Conservation (phyloP, 1,139 yeast genomes). For the Hemisphaericaspora xylofermentans region DNA sequence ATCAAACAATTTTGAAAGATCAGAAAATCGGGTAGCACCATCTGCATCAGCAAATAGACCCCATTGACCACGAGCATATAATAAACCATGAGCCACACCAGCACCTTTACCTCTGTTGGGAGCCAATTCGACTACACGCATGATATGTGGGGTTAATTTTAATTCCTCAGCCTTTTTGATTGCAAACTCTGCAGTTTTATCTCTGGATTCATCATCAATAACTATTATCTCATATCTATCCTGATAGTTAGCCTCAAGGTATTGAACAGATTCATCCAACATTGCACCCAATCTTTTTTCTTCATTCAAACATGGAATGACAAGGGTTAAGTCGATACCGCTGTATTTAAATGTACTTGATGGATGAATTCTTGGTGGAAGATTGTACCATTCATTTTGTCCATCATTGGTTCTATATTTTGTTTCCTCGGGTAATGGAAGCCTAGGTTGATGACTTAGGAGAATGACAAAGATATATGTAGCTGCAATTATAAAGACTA, state of each 20-base stretch:
- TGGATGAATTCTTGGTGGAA: slow-evolving; percentile 30
- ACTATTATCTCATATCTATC: slow-evolving; percentile 70
- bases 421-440: slow-evolving; percentile 52
- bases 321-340: slow-evolving; percentile 61
- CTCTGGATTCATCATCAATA: slow-evolving; percentile 90
- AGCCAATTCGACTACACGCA: slow-evolving; percentile 68
- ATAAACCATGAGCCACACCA: slow-evolving; percentile 92
- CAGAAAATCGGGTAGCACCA: slow-evolving; percentile 87
- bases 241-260: slow-evolving; percentile 39
- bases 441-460: slow-evolving; percentile 65
- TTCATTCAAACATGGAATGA: slow-evolving; percentile 92
- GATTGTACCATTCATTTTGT: slow-evolving; percentile 18
- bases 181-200: slow-evolving; percentile 76
- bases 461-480: slow-evolving; percentile 45
- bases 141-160: slow-evolving; percentile 52
- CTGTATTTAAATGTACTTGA: slow-evolving; percentile 22
- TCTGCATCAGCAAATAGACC: slow-evolving; percentile 95
- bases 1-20: slow-evolving; percentile 54
- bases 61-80: slow-evolving; percentile 69
- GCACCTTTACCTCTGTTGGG: slow-evolving; percentile 96
- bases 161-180: slow-evolving; percentile 57
- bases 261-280: slow-evolving; percentile 74
- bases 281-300: slow-evolving; percentile 66
- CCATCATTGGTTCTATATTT: slow-evolving; percentile 44
- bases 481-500: slow-evolving; percentile 8